A percentile compares a stretch with the other conserved stretches of the same genome.
These are phyloP conservation scores for Spathaspora gorwiae DNA, from an alignment of 805 yeast species.

Conservation along the genomic window DNA sequence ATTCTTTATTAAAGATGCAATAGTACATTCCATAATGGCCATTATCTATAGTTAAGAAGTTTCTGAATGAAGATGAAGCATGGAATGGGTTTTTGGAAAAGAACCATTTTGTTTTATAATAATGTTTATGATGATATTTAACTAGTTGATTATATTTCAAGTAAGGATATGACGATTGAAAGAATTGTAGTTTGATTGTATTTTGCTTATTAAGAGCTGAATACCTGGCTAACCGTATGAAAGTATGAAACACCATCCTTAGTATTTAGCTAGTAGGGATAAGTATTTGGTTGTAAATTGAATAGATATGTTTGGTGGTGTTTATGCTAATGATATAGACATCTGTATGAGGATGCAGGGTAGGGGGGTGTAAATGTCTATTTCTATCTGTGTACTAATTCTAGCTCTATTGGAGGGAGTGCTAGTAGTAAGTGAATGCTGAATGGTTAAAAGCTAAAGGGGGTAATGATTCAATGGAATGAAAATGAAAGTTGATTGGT, in stretches of 20 bases:
- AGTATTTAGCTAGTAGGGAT: conserved; percentile 24
- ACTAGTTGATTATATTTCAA: conserved; percentile 2
- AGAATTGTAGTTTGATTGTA: conserved; percentile 10
- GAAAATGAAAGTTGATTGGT: not conserved
- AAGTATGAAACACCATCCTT: conserved; percentile 5
- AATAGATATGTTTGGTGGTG: not conserved
- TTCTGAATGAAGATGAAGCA: conserved; percentile 17
- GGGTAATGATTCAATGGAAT: not conserved
- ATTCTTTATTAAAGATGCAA: conserved; percentile 35
- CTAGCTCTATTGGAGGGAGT: not conserved
- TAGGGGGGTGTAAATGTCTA: not conserved
- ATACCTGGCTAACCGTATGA: conserved; percentile 6
- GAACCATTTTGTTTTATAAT: conserved; percentile 10
- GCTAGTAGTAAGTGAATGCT: no score
- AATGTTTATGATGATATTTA: conserved; percentile 1
- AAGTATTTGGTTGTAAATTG: conserved; percentile 27
- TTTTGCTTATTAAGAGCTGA: conserved; percentile 4
- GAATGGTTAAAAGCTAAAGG: not conserved
- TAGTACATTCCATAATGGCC: conserved; percentile 45
- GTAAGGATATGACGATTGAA: conserved; percentile 14
- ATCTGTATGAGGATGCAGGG: not conserved
- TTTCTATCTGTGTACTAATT: not conserved
- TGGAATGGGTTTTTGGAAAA: conserved; percentile 8
- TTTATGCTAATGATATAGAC: not conserved
- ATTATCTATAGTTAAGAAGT: conserved; percentile 22